Base-by-base conservation (phyloP, 305 asterid species). In the Plantago lanceolata region DNA sequence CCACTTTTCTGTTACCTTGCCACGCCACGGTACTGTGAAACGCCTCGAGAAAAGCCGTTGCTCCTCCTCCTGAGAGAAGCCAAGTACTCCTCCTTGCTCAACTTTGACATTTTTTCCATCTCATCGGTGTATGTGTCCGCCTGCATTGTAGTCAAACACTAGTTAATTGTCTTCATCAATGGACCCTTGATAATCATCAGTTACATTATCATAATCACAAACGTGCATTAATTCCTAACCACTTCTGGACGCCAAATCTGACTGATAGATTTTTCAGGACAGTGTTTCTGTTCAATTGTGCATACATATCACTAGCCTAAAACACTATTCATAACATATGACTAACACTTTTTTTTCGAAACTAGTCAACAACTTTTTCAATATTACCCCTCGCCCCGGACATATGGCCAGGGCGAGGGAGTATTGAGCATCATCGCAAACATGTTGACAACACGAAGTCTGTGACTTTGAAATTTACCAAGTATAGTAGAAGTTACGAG, bases 41-140 rank as follows among this genome's bases (percentile, higher is more conserved):
- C 94, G 0, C 98, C 98, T 19, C 98, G 75, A 0, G 98, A 92
- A 66, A 92, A 92, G 15, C 98, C 98, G 16, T 95, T 89, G 54
- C 98, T 92, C 67, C 60, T 71, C 54, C 98, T 79, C 52, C 98
- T 64, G 15, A 92, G 75, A 0, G 93, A 75, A 11, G 96, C 95
- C 45, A 92, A 65, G 68, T 67, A 85, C 79, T 85, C 96, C 33
- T 92, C 96, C 80, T 77, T 92, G 0, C 76, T 66, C 74, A 82
- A 33, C 49, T 72, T 84, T 14, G 78, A 57, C 96, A 92, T 89
- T 50, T 86, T 88, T 52, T 83, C 90, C 16, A 84, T 14, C 66
- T 85, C 90, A 33, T 73, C 71, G 8, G 58, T 28, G 71, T 92
- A 92, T 48, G 48, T 76, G 52, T 82, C 95, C 1, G 72, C 54